Percentiles rank a stretch among this genome's conserved stretches.
Conservation (phyloP, 2,329 filamentous ascomycete species). For the Hysterium pulicare region DNA sequence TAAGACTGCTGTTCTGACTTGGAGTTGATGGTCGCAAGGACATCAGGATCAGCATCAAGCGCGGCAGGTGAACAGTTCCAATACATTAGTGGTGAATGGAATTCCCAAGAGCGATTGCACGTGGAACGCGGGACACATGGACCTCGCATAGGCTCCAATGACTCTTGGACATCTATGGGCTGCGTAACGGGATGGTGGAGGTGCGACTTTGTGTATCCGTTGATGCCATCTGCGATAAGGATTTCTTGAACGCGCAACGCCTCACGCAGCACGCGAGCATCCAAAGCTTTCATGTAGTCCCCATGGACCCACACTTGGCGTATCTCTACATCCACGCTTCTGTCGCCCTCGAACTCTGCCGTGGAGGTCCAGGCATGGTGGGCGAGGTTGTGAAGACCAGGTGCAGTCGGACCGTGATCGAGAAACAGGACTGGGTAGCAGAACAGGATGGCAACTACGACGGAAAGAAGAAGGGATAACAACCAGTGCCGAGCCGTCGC, state of each 20-base stretch:
- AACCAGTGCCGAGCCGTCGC: constrained; percentile 71
- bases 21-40: constrained; percentile 67
- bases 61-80: constrained; percentile 65
- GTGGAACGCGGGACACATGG: constrained; percentile 31
- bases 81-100: constrained; percentile 79
- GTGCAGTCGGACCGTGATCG: constrained; percentile 68
- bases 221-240: constrained; percentile 54
- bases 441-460: constrained; percentile 65
- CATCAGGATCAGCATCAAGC: constrained; percentile 59
- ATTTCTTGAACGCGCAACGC: constrained; percentile 69
- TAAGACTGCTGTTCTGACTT: constrained; percentile 60
- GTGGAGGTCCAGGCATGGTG: constrained; percentile 80
- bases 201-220: constrained; percentile 4
- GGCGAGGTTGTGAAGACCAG: constrained; percentile 68
- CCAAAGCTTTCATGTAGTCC: constrained; percentile 73
- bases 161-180: neutral
- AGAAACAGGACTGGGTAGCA: constrained; percentile 75
- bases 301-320: constrained; percentile 79
- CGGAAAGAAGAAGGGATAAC: constrained; percentile 69
- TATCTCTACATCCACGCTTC: constrained; percentile 67
- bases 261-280: constrained; percentile 61
- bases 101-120: constrained; percentile 67
- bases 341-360: constrained; percentile 56
- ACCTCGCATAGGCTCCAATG: constrained; percentile 11
- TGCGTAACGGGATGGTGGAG: constrained; percentile 1